Conservation (phyloP, 352 stramenopile species). For the Globisporangium radiosum region DNA sequence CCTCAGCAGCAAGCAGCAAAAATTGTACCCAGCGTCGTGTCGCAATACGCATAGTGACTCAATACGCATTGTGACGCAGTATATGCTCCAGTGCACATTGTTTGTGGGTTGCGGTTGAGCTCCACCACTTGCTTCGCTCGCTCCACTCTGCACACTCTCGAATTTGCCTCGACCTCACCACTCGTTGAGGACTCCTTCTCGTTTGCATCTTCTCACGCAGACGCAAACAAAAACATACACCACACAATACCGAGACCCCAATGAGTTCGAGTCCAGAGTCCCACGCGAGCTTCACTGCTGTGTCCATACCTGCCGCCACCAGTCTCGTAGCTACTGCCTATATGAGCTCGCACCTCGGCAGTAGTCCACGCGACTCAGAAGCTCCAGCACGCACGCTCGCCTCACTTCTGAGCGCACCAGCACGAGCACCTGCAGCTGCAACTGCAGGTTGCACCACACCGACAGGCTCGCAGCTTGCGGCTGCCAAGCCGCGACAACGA, state of each 20-base stretch:
- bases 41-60: conserved; percentile 1
- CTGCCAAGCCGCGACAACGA: conserved; percentile 16
- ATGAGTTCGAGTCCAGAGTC: conserved; percentile 3
- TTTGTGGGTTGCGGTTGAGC: neutral
- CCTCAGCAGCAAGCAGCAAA: no score
- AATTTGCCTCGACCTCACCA: neutral
- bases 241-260: neutral
- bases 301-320: neutral
- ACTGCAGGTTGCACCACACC: neutral
- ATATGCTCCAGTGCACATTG: neutral
- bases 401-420: neutral
- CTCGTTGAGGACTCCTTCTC: neutral
- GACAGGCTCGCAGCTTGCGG: neutral
- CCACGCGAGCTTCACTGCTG: neutral
- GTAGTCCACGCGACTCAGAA: neutral
- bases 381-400: neutral
- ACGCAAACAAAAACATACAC: neutral
- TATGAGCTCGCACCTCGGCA: no score
- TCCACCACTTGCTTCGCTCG: neutral
- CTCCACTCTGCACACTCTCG: neutral
- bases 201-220: neutral
- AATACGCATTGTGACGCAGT: neutral
- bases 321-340: neutral
- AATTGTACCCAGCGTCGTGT: conserved; percentile 1
- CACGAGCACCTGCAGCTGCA: neutral